Evolutionary conservation across 2,329 filamentous ascomycete species (phyloP).

Genomic region (Arthrobotrys conoides): DNA sequence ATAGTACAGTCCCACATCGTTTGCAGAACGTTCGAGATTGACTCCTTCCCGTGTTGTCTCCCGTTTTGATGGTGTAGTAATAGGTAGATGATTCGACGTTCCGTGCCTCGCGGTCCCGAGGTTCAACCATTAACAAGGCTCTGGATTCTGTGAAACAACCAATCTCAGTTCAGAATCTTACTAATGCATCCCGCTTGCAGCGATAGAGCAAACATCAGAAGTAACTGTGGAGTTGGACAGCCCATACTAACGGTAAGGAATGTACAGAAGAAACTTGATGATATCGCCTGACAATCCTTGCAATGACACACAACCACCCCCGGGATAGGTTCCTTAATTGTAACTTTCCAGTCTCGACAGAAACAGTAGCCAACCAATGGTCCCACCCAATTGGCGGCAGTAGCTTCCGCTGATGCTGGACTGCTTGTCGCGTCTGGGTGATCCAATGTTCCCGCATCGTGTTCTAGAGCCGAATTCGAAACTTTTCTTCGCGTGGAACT

Average conservation of each 20-base stretch:
- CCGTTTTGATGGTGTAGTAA: slow-evolving; percentile 59
- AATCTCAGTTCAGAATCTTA: slow-evolving; percentile 30
- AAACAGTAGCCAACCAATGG: slow-evolving; percentile 60
- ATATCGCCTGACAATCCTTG: slow-evolving; percentile 62
- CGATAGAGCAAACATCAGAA: slow-evolving; percentile 30
- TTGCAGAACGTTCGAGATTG: slow-evolving; percentile 61
- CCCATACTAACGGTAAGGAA: slow-evolving; percentile 61
- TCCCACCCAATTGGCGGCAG: slow-evolving; percentile 27
- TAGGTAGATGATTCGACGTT: slow-evolving; percentile 59
- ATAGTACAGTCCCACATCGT: slow-evolving; percentile 60
- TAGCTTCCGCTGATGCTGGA: slow-evolving; percentile 47
- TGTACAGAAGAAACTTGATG: slow-evolving; percentile 61
- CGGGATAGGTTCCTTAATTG: slow-evolving; percentile 58
- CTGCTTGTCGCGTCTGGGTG: slow-evolving; percentile 54
- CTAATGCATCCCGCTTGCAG: not conserved
- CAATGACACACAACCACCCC: slow-evolving; percentile 61
- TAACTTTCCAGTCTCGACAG: slow-evolving; percentile 60
- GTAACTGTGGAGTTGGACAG: slow-evolving; percentile 38
- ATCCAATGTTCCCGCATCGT: slow-evolving; percentile 12
- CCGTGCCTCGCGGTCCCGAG: slow-evolving; percentile 50
- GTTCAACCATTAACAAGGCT: slow-evolving; percentile 56
- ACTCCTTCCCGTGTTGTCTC: slow-evolving; percentile 57
- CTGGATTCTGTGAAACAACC: slow-evolving; percentile 49
- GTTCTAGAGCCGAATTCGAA: slow-evolving; percentile 26
- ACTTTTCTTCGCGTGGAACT: slow-evolving; percentile 12